A percentile compares a stretch with the other conserved stretches of the same genome.
Conservation (phyloP, 2,329 filamentous ascomycete genomes). For the Coniochaeta sp. region DNA sequence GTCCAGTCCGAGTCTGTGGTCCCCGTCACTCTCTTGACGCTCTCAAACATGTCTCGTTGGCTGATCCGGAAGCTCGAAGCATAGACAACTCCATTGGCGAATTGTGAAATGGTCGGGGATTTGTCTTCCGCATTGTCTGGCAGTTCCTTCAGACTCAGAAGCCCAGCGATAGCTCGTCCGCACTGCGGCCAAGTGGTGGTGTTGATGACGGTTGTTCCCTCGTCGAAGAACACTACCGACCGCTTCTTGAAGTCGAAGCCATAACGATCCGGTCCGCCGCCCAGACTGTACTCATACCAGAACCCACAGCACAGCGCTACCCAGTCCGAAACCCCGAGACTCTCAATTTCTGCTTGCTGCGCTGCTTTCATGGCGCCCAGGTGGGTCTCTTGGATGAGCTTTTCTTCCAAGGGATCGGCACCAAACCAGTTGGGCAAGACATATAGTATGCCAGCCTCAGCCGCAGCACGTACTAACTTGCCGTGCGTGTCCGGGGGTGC, state of each 20-base stretch:
- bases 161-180: conserved; percentile 41
- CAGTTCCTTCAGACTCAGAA: conserved; percentile 33
- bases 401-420: conserved; percentile 13
- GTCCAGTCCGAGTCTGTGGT: conserved; percentile 52
- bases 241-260: conserved; percentile 42
- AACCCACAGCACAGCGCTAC: conserved; percentile 38
- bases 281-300: conserved; percentile 46
- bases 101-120: conserved; percentile 31
- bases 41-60: conserved; percentile 57
- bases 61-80: conserved; percentile 48
- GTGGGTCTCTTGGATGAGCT: conserved; percentile 11
- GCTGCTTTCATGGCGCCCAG: neutral
- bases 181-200: conserved; percentile 51
- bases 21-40: conserved; percentile 47
- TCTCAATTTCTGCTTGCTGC: conserved; percentile 27
- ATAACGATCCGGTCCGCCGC: conserved; percentile 22
- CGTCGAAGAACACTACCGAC: conserved; percentile 40
- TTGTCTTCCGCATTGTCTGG: conserved; percentile 14
- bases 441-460: conserved; percentile 33
- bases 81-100: conserved; percentile 41
- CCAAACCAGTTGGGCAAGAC: conserved; percentile 35
- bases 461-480: conserved; percentile 34
- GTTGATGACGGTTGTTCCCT: conserved; percentile 48
- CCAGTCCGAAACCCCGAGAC: conserved; percentile 30
- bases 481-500: conserved; percentile 27